Conservation (phyloP, 495 filamentous ascomycete genomes). For the Hyaloscypha finlandica region DNA sequence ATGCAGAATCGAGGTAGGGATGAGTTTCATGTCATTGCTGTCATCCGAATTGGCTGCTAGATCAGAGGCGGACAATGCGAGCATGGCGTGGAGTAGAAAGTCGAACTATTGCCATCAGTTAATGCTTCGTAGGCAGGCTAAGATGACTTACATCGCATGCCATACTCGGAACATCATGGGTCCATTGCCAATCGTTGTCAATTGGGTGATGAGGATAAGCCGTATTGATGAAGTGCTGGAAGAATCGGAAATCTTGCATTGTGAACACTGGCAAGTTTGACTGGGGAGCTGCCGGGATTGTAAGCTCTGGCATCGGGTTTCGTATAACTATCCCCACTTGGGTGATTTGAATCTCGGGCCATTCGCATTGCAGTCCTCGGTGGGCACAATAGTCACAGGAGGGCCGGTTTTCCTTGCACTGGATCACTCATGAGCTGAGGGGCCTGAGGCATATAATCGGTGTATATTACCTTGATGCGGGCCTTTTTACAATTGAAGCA, state of each 20-base stretch:
- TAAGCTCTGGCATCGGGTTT: constrained; percentile 17
- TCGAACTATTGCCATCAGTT: constrained; percentile 40
- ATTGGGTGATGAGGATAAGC: constrained; percentile 63
- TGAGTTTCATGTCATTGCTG: constrained; percentile 12
- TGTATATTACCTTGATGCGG: constrained; percentile 54
- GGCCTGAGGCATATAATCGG: neutral
- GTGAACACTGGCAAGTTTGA: constrained; percentile 47
- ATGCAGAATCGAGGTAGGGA: constrained; percentile 49
- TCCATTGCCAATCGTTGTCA: constrained; percentile 58
- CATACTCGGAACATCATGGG: constrained; percentile 57
- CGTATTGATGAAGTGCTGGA: constrained; percentile 60
- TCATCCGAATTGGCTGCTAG: constrained; percentile 39
- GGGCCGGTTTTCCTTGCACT: constrained; percentile 62
- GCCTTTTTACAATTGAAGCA: constrained; percentile 67
- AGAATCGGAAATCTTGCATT: constrained; percentile 60
- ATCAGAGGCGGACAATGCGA: constrained; percentile 58
- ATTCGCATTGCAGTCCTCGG: constrained; percentile 58
- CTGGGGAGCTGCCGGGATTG: constrained; percentile 1
- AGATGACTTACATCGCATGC: constrained; percentile 50
- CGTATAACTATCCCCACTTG: constrained; percentile 12
- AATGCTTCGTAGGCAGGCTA: neutral
- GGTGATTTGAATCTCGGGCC: constrained; percentile 47
- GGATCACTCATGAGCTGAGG: neutral
- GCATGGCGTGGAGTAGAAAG: constrained; percentile 61
- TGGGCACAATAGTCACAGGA: constrained; percentile 60